Percentiles rank a stretch among this genome's conserved stretches.
Conservation (phyloP, 2,329 filamentous ascomycete species). For the Colletotrichum camelliae region DNA sequence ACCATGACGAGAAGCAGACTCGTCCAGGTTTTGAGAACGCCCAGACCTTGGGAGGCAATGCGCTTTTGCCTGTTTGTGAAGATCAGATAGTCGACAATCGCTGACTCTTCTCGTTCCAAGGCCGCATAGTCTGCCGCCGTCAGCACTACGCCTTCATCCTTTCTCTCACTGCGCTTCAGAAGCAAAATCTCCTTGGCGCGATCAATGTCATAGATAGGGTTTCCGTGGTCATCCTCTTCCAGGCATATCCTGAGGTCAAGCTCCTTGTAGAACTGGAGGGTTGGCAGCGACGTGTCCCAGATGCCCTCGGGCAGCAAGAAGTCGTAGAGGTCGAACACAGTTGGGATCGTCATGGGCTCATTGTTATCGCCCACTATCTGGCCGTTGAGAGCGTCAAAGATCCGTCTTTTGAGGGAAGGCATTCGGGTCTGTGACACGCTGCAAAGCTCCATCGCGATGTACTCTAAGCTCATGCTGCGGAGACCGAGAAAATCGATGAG, state of each 20-base stretch:
- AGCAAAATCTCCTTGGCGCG: slow-evolving; percentile 77
- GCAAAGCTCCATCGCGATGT: slow-evolving; percentile 84
- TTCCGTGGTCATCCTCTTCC: slow-evolving; percentile 62
- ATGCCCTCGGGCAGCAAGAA: slow-evolving; percentile 68
- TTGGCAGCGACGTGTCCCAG: slow-evolving; percentile 58
- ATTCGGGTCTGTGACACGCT: slow-evolving; percentile 73
- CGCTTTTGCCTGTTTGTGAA: slow-evolving; percentile 69
- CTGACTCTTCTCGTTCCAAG: slow-evolving; percentile 63
- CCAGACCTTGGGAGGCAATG: slow-evolving; percentile 62
- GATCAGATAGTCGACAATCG: slow-evolving; percentile 65
- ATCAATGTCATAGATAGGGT: slow-evolving; percentile 69
- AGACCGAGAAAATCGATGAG: slow-evolving; percentile 80
- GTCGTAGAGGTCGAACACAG: slow-evolving; percentile 92
- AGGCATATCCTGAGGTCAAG: slow-evolving; percentile 72
- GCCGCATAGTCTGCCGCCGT: slow-evolving; percentile 52
- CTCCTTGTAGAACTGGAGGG: slow-evolving; percentile 65
- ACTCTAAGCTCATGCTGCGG: slow-evolving; percentile 81
- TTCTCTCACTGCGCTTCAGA: slow-evolving; percentile 69
- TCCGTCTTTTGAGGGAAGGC: slow-evolving; percentile 71
- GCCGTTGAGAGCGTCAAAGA: slow-evolving; percentile 79
- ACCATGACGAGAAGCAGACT: slow-evolving; percentile 85
- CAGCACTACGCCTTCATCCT: slow-evolving; percentile 53
- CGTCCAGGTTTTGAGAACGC: slow-evolving; percentile 82
- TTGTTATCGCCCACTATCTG: slow-evolving; percentile 71
- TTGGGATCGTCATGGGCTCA: slow-evolving; percentile 70